Percentiles rank a stretch among this genome's conserved stretches.
These are phyloP conservation scores for Tolypocladium paradoxum DNA, from an alignment of 2,329 filamentous ascomycete species.

Conservation along the genomic window DNA sequence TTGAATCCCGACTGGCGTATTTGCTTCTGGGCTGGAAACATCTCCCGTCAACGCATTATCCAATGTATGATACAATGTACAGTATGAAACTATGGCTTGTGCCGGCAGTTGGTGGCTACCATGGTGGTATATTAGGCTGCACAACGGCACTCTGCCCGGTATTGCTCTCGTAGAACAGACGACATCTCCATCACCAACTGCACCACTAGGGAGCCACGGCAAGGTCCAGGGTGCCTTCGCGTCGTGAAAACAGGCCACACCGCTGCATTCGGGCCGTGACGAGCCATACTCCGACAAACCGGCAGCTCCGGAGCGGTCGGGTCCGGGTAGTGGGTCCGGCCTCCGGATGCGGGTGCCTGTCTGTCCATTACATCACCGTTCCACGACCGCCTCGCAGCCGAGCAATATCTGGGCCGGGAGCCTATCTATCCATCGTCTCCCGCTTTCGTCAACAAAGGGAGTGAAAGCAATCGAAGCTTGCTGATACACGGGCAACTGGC, in stretches of 20 bases:
- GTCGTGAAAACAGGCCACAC: not conserved
- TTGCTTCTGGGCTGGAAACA: not conserved
- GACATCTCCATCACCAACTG: not conserved
- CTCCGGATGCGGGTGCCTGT: not conserved
- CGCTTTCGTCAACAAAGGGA: not conserved
- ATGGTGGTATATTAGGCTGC: not conserved
- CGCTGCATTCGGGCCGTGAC: not conserved
- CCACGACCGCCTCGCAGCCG: not conserved
- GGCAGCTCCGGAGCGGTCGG: not conserved
- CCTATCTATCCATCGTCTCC: not conserved
- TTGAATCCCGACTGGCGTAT: not conserved
- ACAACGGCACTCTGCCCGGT: not conserved
- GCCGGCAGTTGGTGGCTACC: not conserved
- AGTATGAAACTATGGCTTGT: not conserved
- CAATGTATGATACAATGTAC: not conserved
- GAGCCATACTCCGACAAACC: not conserved
- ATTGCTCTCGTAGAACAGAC: too few species aligned
- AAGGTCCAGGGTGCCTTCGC: not conserved
- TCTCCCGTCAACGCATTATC: not conserved
- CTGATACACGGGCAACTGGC: not conserved
- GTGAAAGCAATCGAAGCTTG: not conserved
- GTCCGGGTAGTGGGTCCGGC: not conserved
- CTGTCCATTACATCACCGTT: slow-evolving; percentile 7
- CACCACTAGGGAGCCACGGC: not conserved
- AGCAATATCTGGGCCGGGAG: not conserved